Percentiles rank a stretch among this genome's conserved stretches.
Evolutionary conservation across 139 green algal species (phyloP).

Genomic region (Microglena sp.): DNA sequence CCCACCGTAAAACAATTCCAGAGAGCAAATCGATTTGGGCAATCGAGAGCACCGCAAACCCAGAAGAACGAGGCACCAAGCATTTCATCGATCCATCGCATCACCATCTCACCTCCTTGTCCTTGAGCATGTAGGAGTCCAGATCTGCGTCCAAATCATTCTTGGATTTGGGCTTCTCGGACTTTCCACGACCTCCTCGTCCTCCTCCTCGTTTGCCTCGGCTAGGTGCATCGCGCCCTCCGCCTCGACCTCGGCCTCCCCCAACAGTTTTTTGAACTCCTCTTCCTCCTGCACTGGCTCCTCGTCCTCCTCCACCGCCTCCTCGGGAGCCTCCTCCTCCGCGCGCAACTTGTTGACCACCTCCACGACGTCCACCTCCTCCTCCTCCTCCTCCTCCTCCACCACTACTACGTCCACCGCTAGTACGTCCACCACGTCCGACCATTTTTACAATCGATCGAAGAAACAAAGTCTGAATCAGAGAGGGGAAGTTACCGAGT

Average conservation of each 20-base stretch:
- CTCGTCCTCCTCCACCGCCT: slow-evolving; percentile 6
- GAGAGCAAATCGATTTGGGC: too few relatives aligned
- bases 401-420: too few relatives aligned
- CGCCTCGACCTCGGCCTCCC: slow-evolving; percentile 7
- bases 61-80: too few relatives aligned
- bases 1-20: too few relatives aligned
- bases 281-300: background rate
- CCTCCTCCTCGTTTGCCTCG: slow-evolving; percentile 7
- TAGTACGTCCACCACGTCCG: too few relatives aligned
- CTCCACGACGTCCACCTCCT: slow-evolving; percentile 1
- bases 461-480: too few relatives aligned
- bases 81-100: too few relatives aligned
- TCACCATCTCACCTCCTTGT: slow-evolving; percentile 14
- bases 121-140: slow-evolving; percentile 27
- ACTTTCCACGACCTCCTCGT: slow-evolving; percentile 1
- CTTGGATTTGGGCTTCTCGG: slow-evolving; percentile 3
- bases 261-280: background rate
- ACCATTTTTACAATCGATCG: too few relatives aligned
- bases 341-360: slow-evolving; percentile 4
- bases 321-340: background rate
- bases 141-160: slow-evolving; percentile 27
- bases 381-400: too few relatives aligned
- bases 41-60: too few relatives aligned
- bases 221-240: background rate
- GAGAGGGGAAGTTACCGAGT: too few relatives aligned